Conservation (phyloP, 2,329 filamentous ascomycete species). For the Ophiostoma piceae region DNA sequence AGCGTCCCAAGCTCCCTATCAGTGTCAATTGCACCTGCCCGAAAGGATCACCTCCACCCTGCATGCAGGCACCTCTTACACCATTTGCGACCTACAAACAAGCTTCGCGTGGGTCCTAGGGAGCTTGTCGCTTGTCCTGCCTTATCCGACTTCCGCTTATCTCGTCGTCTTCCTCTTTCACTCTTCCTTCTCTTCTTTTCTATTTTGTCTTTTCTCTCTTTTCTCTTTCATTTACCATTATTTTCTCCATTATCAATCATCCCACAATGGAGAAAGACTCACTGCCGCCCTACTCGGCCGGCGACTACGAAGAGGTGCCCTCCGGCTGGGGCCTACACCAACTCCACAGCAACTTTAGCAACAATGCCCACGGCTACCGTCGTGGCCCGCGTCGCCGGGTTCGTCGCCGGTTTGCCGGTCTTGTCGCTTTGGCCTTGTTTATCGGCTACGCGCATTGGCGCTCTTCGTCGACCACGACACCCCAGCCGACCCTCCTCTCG, state of each 20-base stretch:
- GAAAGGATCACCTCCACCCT: conserved; percentile 15
- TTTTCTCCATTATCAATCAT: conserved; percentile 7
- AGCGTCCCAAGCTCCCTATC: conserved; percentile 2
- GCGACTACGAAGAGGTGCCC: not conserved
- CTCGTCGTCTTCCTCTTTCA: not conserved
- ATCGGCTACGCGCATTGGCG: conserved; percentile 44
- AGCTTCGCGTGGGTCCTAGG: conserved; percentile 1
- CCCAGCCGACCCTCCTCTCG: conserved; percentile 39
- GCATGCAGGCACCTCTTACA: conserved; percentile 4
- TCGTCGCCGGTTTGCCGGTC: conserved; percentile 41
- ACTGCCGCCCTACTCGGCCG: conserved; percentile 43
- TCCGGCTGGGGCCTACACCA: conserved; percentile 18
- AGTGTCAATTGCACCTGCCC: conserved; percentile 18
- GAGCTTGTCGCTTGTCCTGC: not conserved
- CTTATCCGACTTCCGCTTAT: conserved; percentile 3
- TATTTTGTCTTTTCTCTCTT: not conserved
- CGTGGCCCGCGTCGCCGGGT: conserved; percentile 36
- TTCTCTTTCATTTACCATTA: not conserved
- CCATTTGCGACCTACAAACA: conserved; percentile 6
- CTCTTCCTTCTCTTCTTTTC: not conserved
- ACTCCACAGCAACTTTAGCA: not conserved
- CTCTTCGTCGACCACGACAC: conserved; percentile 24
- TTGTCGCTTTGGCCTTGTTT: conserved; percentile 45
- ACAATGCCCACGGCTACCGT: conserved; percentile 6
- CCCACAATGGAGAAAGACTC: conserved; percentile 38